These are phyloP conservation scores for Pseudomassariella vexata DNA, from an alignment of 2,329 filamentous ascomycete species.

Conservation along the genomic window DNA sequence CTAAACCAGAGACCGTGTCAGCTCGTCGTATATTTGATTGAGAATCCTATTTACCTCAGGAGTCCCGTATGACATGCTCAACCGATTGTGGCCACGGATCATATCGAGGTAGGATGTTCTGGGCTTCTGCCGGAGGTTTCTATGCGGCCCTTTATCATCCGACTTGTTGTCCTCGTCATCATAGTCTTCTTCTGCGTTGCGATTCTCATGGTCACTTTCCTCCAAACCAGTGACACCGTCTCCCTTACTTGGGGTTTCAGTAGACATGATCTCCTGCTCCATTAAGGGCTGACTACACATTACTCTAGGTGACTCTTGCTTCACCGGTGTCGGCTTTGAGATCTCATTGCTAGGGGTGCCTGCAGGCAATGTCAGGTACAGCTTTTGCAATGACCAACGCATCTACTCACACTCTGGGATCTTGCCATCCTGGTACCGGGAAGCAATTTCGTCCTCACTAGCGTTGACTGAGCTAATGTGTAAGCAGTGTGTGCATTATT, in stretches of 20 bases:
- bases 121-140: constrained; percentile 15
- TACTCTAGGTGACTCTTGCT: neutral
- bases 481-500: neutral
- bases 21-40: neutral
- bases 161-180: constrained; percentile 8
- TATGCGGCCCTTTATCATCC: constrained; percentile 13
- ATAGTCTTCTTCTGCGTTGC: constrained; percentile 11
- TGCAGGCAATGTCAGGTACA: neutral
- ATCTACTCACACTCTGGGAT: constrained; percentile 1
- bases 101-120: constrained; percentile 23
- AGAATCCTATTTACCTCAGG: neutral
- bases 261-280: too few relatives aligned
- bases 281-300: too few relatives aligned
- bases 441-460: neutral
- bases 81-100: constrained; percentile 18
- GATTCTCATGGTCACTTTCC: neutral
- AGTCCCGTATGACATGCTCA: constrained; percentile 6
- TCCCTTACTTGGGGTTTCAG: too few relatives aligned
- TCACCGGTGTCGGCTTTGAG: neutral
- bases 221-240: too few relatives aligned
- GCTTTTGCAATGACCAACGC: neutral
- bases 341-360: constrained; percentile 1
- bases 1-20: too few relatives aligned
- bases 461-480: neutral
- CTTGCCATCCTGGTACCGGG: neutral